Conservation (phyloP, 345 rosid species). For the Boechera divaricarpa region DNA sequence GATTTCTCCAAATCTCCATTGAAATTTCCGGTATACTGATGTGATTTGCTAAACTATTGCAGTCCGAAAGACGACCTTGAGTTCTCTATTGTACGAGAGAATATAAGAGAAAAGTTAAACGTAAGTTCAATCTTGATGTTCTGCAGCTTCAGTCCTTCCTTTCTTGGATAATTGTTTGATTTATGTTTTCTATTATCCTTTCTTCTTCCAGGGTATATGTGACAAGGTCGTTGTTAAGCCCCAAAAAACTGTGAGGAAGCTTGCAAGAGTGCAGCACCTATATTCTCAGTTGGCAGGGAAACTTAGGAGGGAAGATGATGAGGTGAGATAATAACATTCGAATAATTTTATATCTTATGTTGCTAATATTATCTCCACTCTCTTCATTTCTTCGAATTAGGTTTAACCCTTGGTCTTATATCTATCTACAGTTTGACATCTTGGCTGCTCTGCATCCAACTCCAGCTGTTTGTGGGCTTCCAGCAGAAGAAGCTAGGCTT, state of each 20-base stretch:
- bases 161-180: slow-evolving; percentile 2
- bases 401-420: not conserved
- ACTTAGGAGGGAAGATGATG: slow-evolving; percentile 81
- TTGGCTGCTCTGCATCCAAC: slow-evolving; percentile 92
- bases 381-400: not conserved
- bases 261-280: slow-evolving; percentile 87
- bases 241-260: slow-evolving; percentile 72
- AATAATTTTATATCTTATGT: not conserved
- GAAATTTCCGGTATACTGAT: slow-evolving; percentile 23
- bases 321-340: slow-evolving; percentile 51
- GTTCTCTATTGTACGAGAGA: slow-evolving; percentile 86
- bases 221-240: slow-evolving; percentile 67
- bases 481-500: slow-evolving; percentile 84
- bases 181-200: not conserved
- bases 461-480: slow-evolving; percentile 97
- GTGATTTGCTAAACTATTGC: slow-evolving; percentile 35
- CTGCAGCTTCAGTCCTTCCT: not conserved
- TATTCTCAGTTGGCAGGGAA: slow-evolving; percentile 72
- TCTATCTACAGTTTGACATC: slow-evolving; percentile 62
- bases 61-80: slow-evolving; percentile 94
- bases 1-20: not conserved
- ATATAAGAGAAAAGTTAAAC: slow-evolving; percentile 74
- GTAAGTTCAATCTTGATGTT: slow-evolving; percentile 51
- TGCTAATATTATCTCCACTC: not conserved
- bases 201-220: slow-evolving; percentile 64